These are phyloP conservation scores for Chlamydomonas schloesseri DNA, from an alignment of 139 green algal genomes.

Conservation along the genomic window DNA sequence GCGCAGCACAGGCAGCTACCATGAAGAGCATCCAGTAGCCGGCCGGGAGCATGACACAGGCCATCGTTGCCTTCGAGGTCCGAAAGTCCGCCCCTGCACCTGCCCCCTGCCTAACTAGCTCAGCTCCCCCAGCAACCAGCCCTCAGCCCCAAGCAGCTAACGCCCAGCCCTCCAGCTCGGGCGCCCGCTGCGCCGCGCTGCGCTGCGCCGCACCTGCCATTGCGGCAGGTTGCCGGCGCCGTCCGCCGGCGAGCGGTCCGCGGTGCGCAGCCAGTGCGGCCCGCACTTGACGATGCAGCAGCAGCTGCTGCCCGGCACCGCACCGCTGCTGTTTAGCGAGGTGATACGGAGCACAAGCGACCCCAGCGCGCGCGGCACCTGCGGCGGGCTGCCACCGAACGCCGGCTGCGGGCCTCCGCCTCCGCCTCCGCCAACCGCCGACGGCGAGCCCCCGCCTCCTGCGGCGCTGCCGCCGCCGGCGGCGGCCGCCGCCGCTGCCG, in stretches of 20 bases:
- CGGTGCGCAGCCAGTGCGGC: slow-evolving; percentile 30
- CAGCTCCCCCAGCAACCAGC: no score
- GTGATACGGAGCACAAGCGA: slow-evolving; percentile 20
- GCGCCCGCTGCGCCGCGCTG: neutral
- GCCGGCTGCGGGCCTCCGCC: neutral
- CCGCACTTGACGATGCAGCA: slow-evolving; percentile 52
- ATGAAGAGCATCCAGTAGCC: no score
- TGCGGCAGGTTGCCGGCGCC: neutral
- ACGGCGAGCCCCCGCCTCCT: neutral
- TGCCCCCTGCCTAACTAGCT: no score
- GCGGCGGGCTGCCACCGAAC: neutral
- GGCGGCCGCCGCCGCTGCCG: no score
- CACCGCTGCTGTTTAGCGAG: slow-evolving; percentile 7
- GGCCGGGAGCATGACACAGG: no score
- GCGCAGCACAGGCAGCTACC: no score
- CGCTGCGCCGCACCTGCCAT: slow-evolving; percentile 16
- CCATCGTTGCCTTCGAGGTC: no score
- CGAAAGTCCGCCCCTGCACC: no score
- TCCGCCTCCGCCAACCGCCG: neutral
- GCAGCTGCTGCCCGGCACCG: slow-evolving; percentile 11
- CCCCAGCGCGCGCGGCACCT: neutral
- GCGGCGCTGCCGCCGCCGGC: no score
- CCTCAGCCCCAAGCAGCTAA: no score
- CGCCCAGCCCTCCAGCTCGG: neutral
- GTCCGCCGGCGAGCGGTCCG: neutral